Evolutionary conservation across 2,329 filamentous ascomycete species (phyloP), one percentile per base, ranked within the genome.

Genomic region (Stagonosporopsis rhizophila): DNA sequence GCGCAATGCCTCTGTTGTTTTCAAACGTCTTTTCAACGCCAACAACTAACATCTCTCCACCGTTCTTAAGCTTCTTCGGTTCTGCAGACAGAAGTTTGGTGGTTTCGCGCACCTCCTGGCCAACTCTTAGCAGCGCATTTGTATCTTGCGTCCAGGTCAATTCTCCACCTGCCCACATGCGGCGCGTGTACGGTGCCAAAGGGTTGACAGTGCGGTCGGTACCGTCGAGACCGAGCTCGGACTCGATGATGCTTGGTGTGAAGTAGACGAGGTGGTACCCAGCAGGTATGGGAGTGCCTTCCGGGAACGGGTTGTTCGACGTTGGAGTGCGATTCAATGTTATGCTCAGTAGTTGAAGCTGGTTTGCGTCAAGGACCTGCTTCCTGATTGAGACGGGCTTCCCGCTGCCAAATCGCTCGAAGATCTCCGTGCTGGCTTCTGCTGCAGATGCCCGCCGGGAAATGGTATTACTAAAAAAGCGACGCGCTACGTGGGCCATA

Each of bases 191-290:
- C 1, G 87, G 87, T 1, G 73, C 70, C 0, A 89, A 89, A 0
- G 94, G 94, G 20, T 83, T 88, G 70, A 96, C 91, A 45, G 88
- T 83, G 2, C 85, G 82, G 72, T 98, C 94, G 0, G 93, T 96
- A 53, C 94, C 94, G 77, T 98, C 95, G 1, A 85, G 80, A 14
- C 91, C 83, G 35, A 98, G 83, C 35, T 81, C 72, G 5, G 83
- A 85, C 32, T 86, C 80, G 1, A 85, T 79, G 20, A 89, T 82
- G 62, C 88, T 85, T 14, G 91, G 86, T 45, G 92, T 92, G 77
- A 96, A 97, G 79, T 96, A 96, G 59, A 94, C 87, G 17, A 97
- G 83, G 74, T 97, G 93, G 74, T 96, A 89, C 23, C 89, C 90
- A 25, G 85, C 83, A 0, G 89, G 88, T 3, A 90, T 49, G 17